Conservation (phyloP, 768 basidiomycete genomes). For the Hygrocybe coccinea region DNA sequence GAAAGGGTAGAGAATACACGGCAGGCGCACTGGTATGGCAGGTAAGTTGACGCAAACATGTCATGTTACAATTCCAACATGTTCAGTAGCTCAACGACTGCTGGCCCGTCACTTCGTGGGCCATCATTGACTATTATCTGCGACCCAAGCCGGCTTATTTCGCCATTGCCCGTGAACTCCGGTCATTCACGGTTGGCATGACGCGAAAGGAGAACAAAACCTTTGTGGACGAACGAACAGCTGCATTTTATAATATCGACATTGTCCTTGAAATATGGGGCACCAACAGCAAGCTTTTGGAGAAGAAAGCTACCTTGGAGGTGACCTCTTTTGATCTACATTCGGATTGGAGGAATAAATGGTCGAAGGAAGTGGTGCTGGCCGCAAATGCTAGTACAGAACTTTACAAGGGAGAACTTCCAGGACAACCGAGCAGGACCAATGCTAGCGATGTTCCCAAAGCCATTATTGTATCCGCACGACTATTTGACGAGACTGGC, state of each 20-base stretch:
- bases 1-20: slow-evolving; percentile 79
- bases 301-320: slow-evolving; percentile 58
- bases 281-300: slow-evolving; percentile 66
- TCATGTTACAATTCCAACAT: background rate
- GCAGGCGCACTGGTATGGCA: slow-evolving; percentile 95
- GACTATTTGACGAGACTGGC: slow-evolving; percentile 53
- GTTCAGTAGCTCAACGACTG: slow-evolving; percentile 71
- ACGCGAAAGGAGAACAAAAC: slow-evolving; percentile 68
- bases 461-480: slow-evolving; percentile 66
- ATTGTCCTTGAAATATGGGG: slow-evolving; percentile 80
- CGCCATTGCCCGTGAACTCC: slow-evolving; percentile 78
- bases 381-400: slow-evolving; percentile 78
- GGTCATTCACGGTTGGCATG: slow-evolving; percentile 77
- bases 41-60: slow-evolving; percentile 39
- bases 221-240: slow-evolving; percentile 55
- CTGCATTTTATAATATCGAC: slow-evolving; percentile 61
- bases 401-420: slow-evolving; percentile 64
- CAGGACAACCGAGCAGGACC: slow-evolving; percentile 69
- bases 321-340: slow-evolving; percentile 60
- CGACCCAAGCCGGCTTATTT: slow-evolving; percentile 91
- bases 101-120: slow-evolving; percentile 94
- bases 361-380: slow-evolving; percentile 50
- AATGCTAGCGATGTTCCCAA: slow-evolving; percentile 60
- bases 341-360: slow-evolving; percentile 55
- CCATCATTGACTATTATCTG: slow-evolving; percentile 89